These are phyloP conservation scores for Symbiotaphrina buchneri DNA, from an alignment of 495 filamentous ascomycete species.

Conservation along the genomic window DNA sequence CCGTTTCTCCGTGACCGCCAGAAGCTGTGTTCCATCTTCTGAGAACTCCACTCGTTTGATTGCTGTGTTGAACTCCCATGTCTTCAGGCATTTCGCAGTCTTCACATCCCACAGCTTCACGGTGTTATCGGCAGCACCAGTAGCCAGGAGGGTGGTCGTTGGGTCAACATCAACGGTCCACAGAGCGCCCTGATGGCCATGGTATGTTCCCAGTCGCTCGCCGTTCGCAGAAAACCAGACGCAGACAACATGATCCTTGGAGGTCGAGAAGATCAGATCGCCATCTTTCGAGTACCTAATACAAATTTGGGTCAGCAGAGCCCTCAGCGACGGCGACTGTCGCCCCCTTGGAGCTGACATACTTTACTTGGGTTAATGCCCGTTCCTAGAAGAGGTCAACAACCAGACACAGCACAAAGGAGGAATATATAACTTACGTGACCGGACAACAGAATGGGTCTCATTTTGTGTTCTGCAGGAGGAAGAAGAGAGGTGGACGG, in stretches of 20 bases:
- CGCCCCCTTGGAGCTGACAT: too few species aligned
- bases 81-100: conserved; percentile 80
- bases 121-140: conserved; percentile 92
- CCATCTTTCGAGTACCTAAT: conserved; percentile 78
- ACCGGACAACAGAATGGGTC: conserved; percentile 84
- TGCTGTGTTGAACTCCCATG: conserved; percentile 88
- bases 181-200: conserved; percentile 89
- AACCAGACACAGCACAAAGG: conserved; percentile 6
- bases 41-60: conserved; percentile 94
- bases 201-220: conserved; percentile 87
- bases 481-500: too few species aligned
- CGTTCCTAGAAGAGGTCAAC: conserved; percentile 38
- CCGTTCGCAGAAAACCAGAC: conserved; percentile 88
- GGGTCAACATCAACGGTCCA: conserved; percentile 98
- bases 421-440: conserved; percentile 35
- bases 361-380: conserved; percentile 95
- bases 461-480: conserved; percentile 28
- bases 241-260: conserved; percentile 94
- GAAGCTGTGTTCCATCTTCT: conserved; percentile 66
- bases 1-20: conserved; percentile 94
- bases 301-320: too few species aligned
- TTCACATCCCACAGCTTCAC: conserved; percentile 93
- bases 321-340: too few species aligned
- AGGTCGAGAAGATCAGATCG: conserved; percentile 89
- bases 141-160: conserved; percentile 78